These are phyloP conservation scores for Sorghum bicolor DNA, from an alignment of 176 grass and related monocot species.

Conservation along the genomic window DNA sequence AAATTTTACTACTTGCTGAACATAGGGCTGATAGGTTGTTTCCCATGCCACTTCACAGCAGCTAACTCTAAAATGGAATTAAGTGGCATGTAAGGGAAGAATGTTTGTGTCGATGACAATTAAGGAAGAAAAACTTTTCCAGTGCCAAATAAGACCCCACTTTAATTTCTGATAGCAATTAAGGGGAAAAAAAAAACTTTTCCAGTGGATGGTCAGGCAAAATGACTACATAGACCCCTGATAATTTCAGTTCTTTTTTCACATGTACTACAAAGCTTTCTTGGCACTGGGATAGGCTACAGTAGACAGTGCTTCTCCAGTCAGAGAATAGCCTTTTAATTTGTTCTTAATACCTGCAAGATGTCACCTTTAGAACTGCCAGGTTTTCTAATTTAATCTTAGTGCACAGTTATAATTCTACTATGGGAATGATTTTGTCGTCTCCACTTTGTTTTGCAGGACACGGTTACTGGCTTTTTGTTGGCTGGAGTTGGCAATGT, in stretches of 20 bases:
- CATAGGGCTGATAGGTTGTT: too few species aligned
- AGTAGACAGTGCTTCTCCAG: not conserved
- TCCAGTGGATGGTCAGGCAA: not conserved
- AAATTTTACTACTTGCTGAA: too few species aligned
- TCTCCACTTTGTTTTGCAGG: conserved; percentile 30
- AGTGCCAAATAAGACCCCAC: not conserved
- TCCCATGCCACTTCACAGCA: too few species aligned
- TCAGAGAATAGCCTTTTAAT: not conserved
- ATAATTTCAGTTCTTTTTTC: not conserved
- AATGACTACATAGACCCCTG: not conserved
- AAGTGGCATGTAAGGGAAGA: too few species aligned
- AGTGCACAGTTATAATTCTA: not conserved
- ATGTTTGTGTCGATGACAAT: not conserved
- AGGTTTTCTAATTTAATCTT: not conserved
- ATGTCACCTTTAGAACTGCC: not conserved
- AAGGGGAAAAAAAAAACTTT: not conserved
- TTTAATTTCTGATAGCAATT: not conserved
- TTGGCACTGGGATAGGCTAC: not conserved
- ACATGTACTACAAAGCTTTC: not conserved
- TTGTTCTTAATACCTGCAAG: conserved; percentile 1
- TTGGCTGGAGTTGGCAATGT: conserved; percentile 77
- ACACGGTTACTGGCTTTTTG: conserved; percentile 73
- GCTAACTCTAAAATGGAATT: too few species aligned
- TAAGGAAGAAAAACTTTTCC: not conserved
- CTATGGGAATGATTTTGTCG: not conserved